phyloP scores from a whole-genome alignment of 2,329 filamentous ascomycete species.

The Shiraia bambusicola region DNA sequence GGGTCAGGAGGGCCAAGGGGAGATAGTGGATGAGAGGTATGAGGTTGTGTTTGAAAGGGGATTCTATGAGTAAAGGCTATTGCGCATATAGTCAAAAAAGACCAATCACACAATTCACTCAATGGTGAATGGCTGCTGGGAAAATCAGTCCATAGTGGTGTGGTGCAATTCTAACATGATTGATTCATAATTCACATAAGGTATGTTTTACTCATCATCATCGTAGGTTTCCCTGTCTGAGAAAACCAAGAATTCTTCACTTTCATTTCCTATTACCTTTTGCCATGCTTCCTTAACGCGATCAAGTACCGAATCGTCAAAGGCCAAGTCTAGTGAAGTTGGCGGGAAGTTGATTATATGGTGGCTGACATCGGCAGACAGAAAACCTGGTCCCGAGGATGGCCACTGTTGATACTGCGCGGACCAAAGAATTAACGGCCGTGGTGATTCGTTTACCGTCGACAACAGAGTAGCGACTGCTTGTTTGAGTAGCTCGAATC shows the following conservation, averaged over 20 bases:
- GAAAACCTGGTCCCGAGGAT: constrained; percentile 12
- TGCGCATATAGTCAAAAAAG: too few relatives aligned
- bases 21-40: constrained; percentile 55
- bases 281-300: constrained; percentile 72
- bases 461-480: constrained; percentile 49
- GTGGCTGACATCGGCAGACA: constrained; percentile 41
- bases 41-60: constrained; percentile 47
- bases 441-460: constrained; percentile 35
- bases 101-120: too few relatives aligned
- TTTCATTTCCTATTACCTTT: constrained; percentile 57
- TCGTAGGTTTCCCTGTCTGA: constrained; percentile 71
- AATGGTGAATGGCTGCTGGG: too few relatives aligned
- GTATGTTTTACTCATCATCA: constrained; percentile 46
- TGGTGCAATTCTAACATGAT: too few relatives aligned
- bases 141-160: too few relatives aligned
- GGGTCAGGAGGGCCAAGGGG: constrained; percentile 46
- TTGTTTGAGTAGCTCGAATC: constrained; percentile 41
- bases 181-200: too few relatives aligned
- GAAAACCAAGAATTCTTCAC: constrained; percentile 72
- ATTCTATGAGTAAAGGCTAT: constrained; percentile 12
- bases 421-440: constrained; percentile 53
- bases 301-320: constrained; percentile 70
- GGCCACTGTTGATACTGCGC: constrained; percentile 54
- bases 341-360: constrained; percentile 60
- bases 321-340: constrained; percentile 65